These are phyloP conservation scores for Solanum clarkiae DNA, from an alignment of 257 asterid genomes.

Conservation along the genomic window DNA sequence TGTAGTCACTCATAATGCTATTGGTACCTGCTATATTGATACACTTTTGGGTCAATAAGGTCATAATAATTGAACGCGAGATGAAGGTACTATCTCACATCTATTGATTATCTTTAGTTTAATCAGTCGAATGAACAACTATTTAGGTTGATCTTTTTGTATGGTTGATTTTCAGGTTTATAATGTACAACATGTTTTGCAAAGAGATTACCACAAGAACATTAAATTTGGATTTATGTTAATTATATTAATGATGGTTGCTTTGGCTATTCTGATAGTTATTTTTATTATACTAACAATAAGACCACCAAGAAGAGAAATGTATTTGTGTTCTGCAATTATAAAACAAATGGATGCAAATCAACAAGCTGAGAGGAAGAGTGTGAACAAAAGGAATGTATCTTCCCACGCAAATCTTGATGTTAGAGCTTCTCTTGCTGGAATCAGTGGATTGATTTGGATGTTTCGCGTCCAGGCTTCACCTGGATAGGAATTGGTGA, in stretches of 20 bases:
- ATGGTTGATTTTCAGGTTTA: too few relatives aligned
- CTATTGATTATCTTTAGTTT: too few relatives aligned
- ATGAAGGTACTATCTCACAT: slow-evolving; percentile 6
- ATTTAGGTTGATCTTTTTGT: too few relatives aligned
- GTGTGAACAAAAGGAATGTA: too few relatives aligned
- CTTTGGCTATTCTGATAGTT: slow-evolving; percentile 5
- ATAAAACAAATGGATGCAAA: not conserved
- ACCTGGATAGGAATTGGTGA: too few relatives aligned
- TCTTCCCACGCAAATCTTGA: too few relatives aligned
- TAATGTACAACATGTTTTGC: slow-evolving; percentile 9
- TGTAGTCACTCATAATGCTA: slow-evolving; percentile 30
- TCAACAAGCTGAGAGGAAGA: not conserved
- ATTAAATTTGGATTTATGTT: slow-evolving; percentile 12
- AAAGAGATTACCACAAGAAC: slow-evolving; percentile 9
- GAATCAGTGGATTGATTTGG: too few relatives aligned
- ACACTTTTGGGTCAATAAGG: slow-evolving; percentile 32
- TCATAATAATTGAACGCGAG: slow-evolving; percentile 14
- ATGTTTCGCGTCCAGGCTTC: too few relatives aligned
- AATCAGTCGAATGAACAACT: too few relatives aligned
- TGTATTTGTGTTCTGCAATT: slow-evolving; percentile 6
- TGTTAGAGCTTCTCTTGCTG: too few relatives aligned
- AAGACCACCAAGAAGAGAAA: slow-evolving; percentile 38
- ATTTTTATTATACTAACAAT: slow-evolving; percentile 9
- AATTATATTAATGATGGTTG: slow-evolving; percentile 14
- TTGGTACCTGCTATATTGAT: slow-evolving; percentile 23